Evolutionary conservation across 208 protist genomes (phyloP).

Genomic region (Trypanosoma caninum): DNA sequence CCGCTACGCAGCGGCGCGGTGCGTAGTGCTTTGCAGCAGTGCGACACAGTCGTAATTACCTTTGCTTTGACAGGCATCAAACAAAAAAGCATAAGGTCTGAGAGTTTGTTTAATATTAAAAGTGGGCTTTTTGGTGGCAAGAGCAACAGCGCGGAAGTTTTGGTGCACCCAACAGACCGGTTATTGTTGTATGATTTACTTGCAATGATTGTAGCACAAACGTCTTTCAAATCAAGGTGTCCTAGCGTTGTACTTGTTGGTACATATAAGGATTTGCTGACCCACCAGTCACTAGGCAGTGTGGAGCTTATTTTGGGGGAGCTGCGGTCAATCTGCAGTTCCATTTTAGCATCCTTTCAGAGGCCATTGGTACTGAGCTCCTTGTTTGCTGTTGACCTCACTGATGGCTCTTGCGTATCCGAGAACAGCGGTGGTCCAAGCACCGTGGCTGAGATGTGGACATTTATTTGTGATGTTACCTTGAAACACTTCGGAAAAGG

Average conservation of each 20-base stretch:
- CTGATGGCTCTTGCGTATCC: conserved; percentile 19
- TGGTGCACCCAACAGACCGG: conserved; percentile 14
- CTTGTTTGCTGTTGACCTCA: conserved; percentile 17
- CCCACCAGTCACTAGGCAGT: conserved; percentile 8
- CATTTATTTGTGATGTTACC: conserved; percentile 19
- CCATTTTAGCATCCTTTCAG: conserved; percentile 1
- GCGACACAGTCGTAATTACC: conserved; percentile 20
- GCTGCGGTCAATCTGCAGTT: conserved; percentile 14
- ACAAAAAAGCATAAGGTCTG: neutral
- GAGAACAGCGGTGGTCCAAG: conserved; percentile 30
- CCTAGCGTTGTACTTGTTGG: conserved; percentile 20
- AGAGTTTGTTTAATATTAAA: neutral
- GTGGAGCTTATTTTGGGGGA: conserved; percentile 20
- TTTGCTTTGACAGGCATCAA: conserved; percentile 29
- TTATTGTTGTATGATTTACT: conserved; percentile 20
- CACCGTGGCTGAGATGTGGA: conserved; percentile 24
- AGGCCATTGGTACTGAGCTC: conserved; percentile 2
- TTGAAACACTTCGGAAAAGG: conserved; percentile 11
- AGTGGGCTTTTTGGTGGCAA: neutral
- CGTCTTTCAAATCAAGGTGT: neutral
- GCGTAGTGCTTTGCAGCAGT: conserved; percentile 2
- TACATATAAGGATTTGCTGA: conserved; percentile 26
- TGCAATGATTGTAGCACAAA: conserved; percentile 6
- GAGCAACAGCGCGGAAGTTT: neutral
- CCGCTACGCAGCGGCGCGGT: conserved; percentile 9